Conservation (phyloP, 202 grass and related monocot species). For the Panicum hallii region DNA sequence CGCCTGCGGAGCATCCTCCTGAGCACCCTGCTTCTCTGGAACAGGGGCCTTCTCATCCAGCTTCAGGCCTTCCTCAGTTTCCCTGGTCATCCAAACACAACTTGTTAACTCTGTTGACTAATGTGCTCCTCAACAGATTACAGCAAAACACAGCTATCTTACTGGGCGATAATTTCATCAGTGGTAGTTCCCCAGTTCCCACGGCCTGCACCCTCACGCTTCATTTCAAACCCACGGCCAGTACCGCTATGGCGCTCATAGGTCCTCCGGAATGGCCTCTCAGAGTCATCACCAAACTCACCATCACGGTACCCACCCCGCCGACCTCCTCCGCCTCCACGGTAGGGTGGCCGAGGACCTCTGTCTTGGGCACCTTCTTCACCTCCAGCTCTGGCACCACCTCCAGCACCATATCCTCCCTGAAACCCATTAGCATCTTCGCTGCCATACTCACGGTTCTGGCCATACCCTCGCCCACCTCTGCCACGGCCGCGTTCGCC, state of each 20-base stretch:
- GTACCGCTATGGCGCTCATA: conserved; percentile 91
- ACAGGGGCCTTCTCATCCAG: conserved; percentile 60
- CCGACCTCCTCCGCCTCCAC: conserved; percentile 49
- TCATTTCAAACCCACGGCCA: conserved; percentile 81
- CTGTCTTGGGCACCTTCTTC: conserved; percentile 53
- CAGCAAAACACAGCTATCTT: conserved; percentile 19
- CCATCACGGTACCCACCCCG: conserved; percentile 61
- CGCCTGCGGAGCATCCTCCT: conserved; percentile 44
- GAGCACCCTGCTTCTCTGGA: conserved; percentile 67
- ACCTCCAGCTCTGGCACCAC: conserved; percentile 53
- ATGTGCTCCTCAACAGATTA: neutral
- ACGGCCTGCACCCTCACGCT: conserved; percentile 78
- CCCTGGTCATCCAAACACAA: conserved; percentile 56
- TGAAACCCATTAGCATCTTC: conserved; percentile 60
- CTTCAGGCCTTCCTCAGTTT: conserved; percentile 65
- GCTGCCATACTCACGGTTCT: conserved; percentile 54
- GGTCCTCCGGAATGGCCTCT: conserved; percentile 57
- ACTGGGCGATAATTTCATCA: conserved; percentile 70
- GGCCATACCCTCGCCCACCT: conserved; percentile 76
- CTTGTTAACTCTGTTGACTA: neutral
- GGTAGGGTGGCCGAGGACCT: conserved; percentile 63
- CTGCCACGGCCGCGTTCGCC: conserved; percentile 68
- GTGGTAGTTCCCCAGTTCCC: conserved; percentile 90
- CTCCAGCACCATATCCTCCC: conserved; percentile 58
- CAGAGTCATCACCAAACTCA: conserved; percentile 69